Evolutionary conservation across 495 filamentous ascomycete genomes (phyloP), one percentile per base, ranked within the genome.

Genomic region (Trichoderma erinaceum): DNA sequence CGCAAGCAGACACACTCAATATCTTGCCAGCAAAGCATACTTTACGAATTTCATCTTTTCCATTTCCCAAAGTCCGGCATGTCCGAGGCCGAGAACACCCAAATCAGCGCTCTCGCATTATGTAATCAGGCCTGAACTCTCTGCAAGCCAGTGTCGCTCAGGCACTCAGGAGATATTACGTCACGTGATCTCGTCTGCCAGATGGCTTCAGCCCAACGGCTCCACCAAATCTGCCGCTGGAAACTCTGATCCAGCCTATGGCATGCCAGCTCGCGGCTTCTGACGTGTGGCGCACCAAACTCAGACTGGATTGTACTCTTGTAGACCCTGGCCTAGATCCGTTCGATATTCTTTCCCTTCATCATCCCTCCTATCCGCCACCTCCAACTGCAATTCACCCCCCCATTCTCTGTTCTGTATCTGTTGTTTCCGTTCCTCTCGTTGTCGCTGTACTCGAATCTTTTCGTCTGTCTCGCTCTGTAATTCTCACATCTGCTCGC

Each of bases 401-500:
- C 52, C 3, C 29, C 56, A 23, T 10, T 32, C 25, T 18, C 25
- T 18, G 27, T 61, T 18, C 13, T 61, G 7, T 25, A 29, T 25
- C 15, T 61, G 25, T 61, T 32, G 56, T 61, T 7, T 18, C 27
- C 12, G 1, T 61, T 12, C 52, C 11, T 12, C 35, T 23, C 2
- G 56, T 15, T 23, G 56, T 25, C 56, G 56, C 11, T 25, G 56
- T 25, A 23, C 35, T 29, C 5, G 10, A 21, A 18, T 61, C 56
- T 27, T 29, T 29, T 3, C 16, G 23, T 32, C 25, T 32, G 8
- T 16, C 4, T 61, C 25, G n/a, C 1, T 5, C 11, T 27, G 25
- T 18, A 32, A 66, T 44, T 66, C 43, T 11, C 65, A 50, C 46
- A 66, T 66, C 41, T 52, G 27, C 41, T 41, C 70, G 73, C 68